Conservation (phyloP, 208 protist species). For the Trypanosoma avium region DNA sequence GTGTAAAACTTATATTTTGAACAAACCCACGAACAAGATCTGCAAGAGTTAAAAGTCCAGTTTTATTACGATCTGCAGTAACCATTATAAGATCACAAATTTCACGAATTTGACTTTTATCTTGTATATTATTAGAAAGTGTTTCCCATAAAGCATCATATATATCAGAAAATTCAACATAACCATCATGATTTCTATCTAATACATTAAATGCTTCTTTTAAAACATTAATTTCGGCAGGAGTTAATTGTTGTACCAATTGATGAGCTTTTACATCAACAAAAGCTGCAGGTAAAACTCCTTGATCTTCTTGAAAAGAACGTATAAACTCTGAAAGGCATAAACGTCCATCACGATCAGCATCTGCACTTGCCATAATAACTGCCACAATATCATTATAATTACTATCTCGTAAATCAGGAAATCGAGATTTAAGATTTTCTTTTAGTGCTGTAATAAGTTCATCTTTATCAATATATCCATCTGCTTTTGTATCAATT, state of each 20-base stretch:
- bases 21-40: conserved; percentile 72
- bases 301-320: conserved; percentile 86
- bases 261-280: conserved; percentile 28
- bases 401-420: conserved; percentile 60
- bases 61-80: conserved; percentile 52
- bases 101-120: conserved; percentile 68
- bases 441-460: conserved; percentile 52
- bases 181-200: conserved; percentile 80
- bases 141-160: conserved; percentile 68
- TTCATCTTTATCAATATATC: conserved; percentile 70
- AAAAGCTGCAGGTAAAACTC: conserved; percentile 81
- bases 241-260: conserved; percentile 45
- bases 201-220: conserved; percentile 69
- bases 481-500: conserved; percentile 74
- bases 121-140: conserved; percentile 33
- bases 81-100: conserved; percentile 80
- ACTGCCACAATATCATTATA: conserved; percentile 74
- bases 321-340: conserved; percentile 86
- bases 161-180: conserved; percentile 59
- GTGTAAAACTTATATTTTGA: conserved; percentile 49
- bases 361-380: conserved; percentile 73
- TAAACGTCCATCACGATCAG: conserved; percentile 62
- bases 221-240: conserved; percentile 63
- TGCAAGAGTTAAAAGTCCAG: conserved; percentile 44
- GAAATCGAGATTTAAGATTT: conserved; percentile 52